A percentile compares a stretch with the other conserved stretches of the same genome.
phyloP scores from a whole-genome alignment of 805 yeast genomes.

The Ogataea trehalophila region DNA sequence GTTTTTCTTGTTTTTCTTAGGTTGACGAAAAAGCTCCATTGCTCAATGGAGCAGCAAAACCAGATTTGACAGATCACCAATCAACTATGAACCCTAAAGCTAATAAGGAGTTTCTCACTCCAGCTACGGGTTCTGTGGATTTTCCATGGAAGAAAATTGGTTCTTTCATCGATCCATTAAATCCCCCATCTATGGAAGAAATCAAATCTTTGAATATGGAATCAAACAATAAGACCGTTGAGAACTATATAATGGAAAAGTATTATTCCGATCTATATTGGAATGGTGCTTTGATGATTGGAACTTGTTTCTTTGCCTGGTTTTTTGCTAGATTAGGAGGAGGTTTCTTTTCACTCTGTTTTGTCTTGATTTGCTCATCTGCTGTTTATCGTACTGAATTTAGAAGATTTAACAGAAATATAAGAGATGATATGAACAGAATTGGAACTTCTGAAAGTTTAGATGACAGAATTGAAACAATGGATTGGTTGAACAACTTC shows the following conservation, averaged over 20 bases:
- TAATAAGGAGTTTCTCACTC: slow-evolving; percentile 1
- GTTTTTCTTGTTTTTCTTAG: not conserved
- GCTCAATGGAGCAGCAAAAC: not conserved
- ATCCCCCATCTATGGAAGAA: slow-evolving; percentile 18
- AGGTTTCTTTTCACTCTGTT: slow-evolving; percentile 56
- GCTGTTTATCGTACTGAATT: slow-evolving; percentile 70
- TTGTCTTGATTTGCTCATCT: slow-evolving; percentile 56
- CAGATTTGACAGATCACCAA: not conserved
- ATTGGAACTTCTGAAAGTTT: slow-evolving; percentile 56
- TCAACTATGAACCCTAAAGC: no score
- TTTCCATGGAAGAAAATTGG: slow-evolving; percentile 35
- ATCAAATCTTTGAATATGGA: slow-evolving; percentile 13
- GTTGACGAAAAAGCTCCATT: slow-evolving; percentile 1
- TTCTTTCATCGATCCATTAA: slow-evolving; percentile 24
- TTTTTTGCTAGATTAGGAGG: slow-evolving; percentile 55
- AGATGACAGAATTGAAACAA: slow-evolving; percentile 62
- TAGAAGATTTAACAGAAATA: slow-evolving; percentile 68
- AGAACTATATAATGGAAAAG: slow-evolving; percentile 60
- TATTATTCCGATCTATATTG: slow-evolving; percentile 70
- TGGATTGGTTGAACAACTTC: slow-evolving; percentile 77
- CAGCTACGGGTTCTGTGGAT: slow-evolving; percentile 12
- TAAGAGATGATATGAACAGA: slow-evolving; percentile 74
- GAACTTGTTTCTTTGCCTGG: slow-evolving; percentile 74
- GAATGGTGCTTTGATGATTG: slow-evolving; percentile 59
- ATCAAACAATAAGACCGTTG: slow-evolving; percentile 33